A percentile compares a stretch with the other conserved stretches of the same genome.
These are phyloP conservation scores for Backusella parvicylindrica DNA, from an alignment of 192 early-diverging fungal species.

Conservation along the genomic window DNA sequence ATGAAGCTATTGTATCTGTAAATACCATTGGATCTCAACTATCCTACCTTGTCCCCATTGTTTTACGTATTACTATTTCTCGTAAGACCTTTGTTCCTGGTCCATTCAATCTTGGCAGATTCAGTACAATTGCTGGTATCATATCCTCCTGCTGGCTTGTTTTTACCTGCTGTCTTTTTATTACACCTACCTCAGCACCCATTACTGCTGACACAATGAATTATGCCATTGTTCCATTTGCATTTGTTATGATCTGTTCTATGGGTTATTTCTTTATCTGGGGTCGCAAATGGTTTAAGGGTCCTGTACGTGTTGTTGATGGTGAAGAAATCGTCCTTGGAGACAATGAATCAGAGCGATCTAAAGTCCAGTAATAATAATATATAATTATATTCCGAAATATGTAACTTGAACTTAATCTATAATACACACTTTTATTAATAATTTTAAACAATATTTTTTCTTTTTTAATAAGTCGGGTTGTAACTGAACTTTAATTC, in stretches of 20 bases:
- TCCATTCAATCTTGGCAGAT: constrained; percentile 43
- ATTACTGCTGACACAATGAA: constrained; percentile 47
- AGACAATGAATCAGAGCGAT: constrained; percentile 18
- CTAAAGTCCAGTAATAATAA: background rate
- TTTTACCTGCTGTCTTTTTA: constrained; percentile 37
- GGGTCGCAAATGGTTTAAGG: constrained; percentile 53
- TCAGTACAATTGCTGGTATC: constrained; percentile 35
- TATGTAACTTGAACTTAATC: background rate
- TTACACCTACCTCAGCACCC: constrained; percentile 36
- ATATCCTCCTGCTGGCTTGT: constrained; percentile 40
- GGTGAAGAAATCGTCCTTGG: constrained; percentile 28
- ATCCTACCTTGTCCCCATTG: constrained; percentile 49
- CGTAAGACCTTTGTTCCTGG: constrained; percentile 43
- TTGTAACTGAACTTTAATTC: background rate
- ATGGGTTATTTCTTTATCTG: constrained; percentile 45
- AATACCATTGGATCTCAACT: constrained; percentile 50
- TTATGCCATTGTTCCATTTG: constrained; percentile 46
- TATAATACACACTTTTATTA: background rate
- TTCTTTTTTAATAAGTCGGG: background rate
- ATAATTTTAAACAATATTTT: background rate
- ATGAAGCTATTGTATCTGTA: constrained; percentile 51
- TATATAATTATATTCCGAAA: background rate
- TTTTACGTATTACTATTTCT: constrained; percentile 41
- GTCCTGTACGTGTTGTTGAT: constrained; percentile 29
- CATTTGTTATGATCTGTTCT: constrained; percentile 41